Evolutionary conservation across 2,329 filamentous ascomycete genomes (phyloP).

Genomic region (Colletotrichum kahawae): DNA sequence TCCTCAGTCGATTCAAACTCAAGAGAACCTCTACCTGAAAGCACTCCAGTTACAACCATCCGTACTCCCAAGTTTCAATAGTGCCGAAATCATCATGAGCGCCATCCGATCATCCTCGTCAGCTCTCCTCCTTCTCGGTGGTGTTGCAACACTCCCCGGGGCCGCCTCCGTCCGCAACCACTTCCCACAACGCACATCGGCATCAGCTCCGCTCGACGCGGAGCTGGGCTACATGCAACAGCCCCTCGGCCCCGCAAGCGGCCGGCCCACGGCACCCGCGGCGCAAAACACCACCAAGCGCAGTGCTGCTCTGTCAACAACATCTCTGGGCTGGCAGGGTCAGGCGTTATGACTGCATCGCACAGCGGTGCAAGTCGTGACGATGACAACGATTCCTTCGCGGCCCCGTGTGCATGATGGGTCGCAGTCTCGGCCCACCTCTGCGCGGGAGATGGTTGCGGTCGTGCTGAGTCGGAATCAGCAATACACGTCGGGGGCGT

Average conservation of each 20-base stretch:
- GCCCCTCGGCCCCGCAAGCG: slow-evolving; percentile 9
- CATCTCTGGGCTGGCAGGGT: neutral
- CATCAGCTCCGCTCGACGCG: neutral
- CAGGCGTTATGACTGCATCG: slow-evolving; percentile 16
- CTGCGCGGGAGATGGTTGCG: neutral
- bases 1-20: neutral
- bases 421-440: neutral
- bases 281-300: neutral
- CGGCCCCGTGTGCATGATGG: neutral
- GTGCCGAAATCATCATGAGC: neutral
- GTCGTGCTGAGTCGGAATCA: neutral
- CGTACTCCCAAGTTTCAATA: neutral
- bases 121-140: slow-evolving; percentile 25
- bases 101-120: slow-evolving; percentile 20
- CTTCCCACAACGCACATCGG: slow-evolving; percentile 1
- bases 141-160: slow-evolving; percentile 25
- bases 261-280: neutral
- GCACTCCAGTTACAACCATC: neutral
- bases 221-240: slow-evolving; percentile 20
- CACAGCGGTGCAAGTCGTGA: slow-evolving; percentile 13
- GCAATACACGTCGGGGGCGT: neutral
- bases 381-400: neutral
- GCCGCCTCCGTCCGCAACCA: slow-evolving; percentile 24
- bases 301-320: neutral
- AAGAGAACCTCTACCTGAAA: neutral